Percentiles rank a stretch among this genome's conserved stretches.
These are phyloP conservation scores for Sordariomycetes sp. DNA, from an alignment of 2,329 filamentous ascomycete species.

Conservation along the genomic window DNA sequence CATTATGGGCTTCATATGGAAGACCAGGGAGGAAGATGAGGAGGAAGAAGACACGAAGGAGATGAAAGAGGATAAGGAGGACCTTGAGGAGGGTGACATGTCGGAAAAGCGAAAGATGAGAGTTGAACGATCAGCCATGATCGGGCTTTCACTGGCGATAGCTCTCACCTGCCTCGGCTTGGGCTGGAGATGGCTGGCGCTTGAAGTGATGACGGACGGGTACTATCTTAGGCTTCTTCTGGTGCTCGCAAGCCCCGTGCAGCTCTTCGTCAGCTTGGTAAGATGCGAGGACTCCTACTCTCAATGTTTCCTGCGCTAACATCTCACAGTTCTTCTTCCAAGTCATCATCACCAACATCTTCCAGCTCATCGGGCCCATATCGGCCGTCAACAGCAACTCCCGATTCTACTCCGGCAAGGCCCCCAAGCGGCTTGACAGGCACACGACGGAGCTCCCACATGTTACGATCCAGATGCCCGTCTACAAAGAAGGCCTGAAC, in stretches of 20 bases:
- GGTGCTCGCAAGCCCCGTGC: constrained; percentile 36
- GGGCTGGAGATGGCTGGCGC: constrained; percentile 43
- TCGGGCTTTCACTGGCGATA: constrained; percentile 39
- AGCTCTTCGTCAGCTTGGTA: constrained; percentile 44
- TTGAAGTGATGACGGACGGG: constrained; percentile 41
- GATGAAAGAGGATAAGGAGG: constrained; percentile 26
- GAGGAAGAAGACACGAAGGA: constrained; percentile 28
- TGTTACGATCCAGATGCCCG: constrained; percentile 33
- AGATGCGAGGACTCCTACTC: background rate
- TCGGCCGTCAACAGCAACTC: constrained; percentile 30
- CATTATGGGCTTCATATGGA: constrained; percentile 50
- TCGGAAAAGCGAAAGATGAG: constrained; percentile 35
- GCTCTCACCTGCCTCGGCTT: constrained; percentile 41
- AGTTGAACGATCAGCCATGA: constrained; percentile 43
- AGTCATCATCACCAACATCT: constrained; percentile 24
- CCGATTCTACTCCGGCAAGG: constrained; percentile 29
- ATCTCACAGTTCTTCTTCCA: constrained; percentile 31
- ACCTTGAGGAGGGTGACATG: constrained; percentile 26
- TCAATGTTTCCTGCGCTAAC: background rate
- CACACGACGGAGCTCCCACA: constrained; percentile 24
- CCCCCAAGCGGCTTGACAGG: constrained; percentile 18
- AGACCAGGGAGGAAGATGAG: constrained; percentile 24
- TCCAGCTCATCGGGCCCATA: constrained; percentile 38
- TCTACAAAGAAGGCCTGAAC: constrained; percentile 27
- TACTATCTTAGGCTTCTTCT: constrained; percentile 44